phyloP scores from a whole-genome alignment of 495 filamentous ascomycete species.

The Podospora comata region DNA sequence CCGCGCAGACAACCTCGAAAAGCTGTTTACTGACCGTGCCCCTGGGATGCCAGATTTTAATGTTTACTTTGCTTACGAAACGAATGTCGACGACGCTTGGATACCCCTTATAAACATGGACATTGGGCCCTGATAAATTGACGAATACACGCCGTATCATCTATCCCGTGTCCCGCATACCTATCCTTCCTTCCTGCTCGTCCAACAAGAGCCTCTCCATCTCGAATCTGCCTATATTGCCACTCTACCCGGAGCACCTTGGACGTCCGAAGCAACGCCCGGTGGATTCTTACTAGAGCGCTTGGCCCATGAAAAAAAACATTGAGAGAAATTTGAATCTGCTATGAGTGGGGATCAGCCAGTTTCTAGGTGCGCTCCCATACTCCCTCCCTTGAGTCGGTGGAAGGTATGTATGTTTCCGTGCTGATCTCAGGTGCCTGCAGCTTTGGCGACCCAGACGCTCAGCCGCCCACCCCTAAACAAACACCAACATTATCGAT shows the following conservation, averaged over 20 bases:
- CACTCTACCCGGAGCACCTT: background rate
- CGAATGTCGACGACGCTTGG: constrained; percentile 14
- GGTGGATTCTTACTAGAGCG: background rate
- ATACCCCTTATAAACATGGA: constrained; percentile 2
- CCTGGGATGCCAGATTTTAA: constrained; percentile 7
- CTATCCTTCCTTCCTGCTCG: constrained; percentile 5
- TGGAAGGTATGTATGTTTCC: background rate
- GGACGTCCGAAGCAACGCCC: constrained; percentile 16
- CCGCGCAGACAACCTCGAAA: constrained; percentile 13
- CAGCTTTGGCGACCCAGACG: constrained; percentile 76
- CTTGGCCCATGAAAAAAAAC: background rate
- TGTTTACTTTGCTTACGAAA: constrained; percentile 10
- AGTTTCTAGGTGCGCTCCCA: constrained; percentile 61
- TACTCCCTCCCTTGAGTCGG: constrained; percentile 5
- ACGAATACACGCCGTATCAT: constrained; percentile 7
- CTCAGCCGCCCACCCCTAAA: constrained; percentile 73
- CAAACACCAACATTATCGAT: constrained; percentile 65
- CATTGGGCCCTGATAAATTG: constrained; percentile 3
- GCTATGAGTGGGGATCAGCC: constrained; percentile 76
- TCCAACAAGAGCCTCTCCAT: background rate
- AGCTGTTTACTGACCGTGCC: constrained; percentile 13
- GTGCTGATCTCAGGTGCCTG: constrained; percentile 25
- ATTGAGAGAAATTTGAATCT: constrained; percentile 35
- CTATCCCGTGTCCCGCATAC: constrained; percentile 1
- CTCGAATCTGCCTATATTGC: background rate